phyloP scores from a whole-genome alignment of 495 filamentous ascomycete genomes.

The Lasiosphaeria hispida region DNA sequence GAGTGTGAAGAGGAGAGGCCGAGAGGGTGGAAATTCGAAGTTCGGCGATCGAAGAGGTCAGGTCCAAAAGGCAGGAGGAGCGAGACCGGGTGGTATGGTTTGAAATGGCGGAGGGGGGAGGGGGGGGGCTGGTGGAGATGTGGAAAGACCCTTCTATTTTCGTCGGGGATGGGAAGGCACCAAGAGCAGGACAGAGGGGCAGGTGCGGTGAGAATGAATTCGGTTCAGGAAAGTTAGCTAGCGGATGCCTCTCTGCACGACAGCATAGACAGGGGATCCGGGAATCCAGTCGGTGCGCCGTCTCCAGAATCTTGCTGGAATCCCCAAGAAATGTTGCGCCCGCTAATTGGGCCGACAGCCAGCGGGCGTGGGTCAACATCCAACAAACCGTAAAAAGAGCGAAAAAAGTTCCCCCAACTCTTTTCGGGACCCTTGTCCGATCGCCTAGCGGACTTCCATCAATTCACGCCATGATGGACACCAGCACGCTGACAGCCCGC shows the following conservation, averaged over 20 bases:
- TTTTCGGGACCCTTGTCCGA: constrained; percentile 38
- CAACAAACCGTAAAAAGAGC: constrained; percentile 28
- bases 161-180: constrained; percentile 14
- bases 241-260: constrained; percentile 5
- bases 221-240: constrained; percentile 6
- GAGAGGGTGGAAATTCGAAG: not conserved
- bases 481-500: constrained; percentile 21
- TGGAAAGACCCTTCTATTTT: constrained; percentile 22
- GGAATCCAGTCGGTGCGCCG: constrained; percentile 3
- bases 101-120: constrained; percentile 11
- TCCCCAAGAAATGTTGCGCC: constrained; percentile 25
- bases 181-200: constrained; percentile 2
- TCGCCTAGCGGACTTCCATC: constrained; percentile 30
- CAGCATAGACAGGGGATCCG: not conserved
- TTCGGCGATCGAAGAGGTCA: constrained; percentile 10
- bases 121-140: constrained; percentile 18
- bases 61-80: constrained; percentile 10
- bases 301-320: constrained; percentile 13
- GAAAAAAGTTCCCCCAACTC: constrained; percentile 35
- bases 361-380: constrained; percentile 25
- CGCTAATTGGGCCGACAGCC: constrained; percentile 27
- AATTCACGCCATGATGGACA: constrained; percentile 14
- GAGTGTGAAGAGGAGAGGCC: not conserved
- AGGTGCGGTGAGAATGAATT: constrained; percentile 5
- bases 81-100: constrained; percentile 8